Base-by-base conservation (phyloP, 1,284 basidiomycete species). In the Irpex sp. region DNA sequence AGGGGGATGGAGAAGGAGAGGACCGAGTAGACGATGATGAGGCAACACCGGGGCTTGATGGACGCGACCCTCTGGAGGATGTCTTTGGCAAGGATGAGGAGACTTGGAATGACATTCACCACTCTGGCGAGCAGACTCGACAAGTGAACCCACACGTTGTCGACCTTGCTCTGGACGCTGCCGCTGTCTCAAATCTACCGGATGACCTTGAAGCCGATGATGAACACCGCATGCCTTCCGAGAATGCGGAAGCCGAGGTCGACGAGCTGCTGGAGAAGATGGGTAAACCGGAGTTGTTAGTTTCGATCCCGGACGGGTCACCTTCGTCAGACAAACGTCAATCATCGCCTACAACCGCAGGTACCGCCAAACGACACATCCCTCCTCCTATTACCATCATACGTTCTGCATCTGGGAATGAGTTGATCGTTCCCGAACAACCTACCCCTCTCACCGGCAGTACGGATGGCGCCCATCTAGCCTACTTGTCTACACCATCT, bases 81-180 rank as follows among this genome's bases (percentile, higher is more conserved):
- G 74, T 82, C 19, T 81, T 81, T 67, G 85, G 85, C 55, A 78
- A 79, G 33, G 86, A 88, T 71, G 81, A 75, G 64, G 82, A 86
- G 65, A 80, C 81, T 3, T 87, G 86, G 86, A 76, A 77, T 61
- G 81, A 82, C 58, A 76, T 88, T 56, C 82, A 75, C 58, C 71
- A 67, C 67, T 56, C 62, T 66, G 61, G 35, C 62, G 57, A 60
- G 61, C 63, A 51, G 67, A 65, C 59, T 35, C 73, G 69, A 49
- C 67, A 67, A n/a, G 57, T 66, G 53, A 77, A 81, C 68, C 79
- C 80, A 2, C 78, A 83, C 64, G 71, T 82, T 54, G 78, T 82
- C 42, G 73, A 83, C 23, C 76, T 88, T 9, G 81, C 83, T 16
- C 72, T 87, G 56, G 81, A 80, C 60, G 81, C 76, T 28, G 74